Evolutionary conservation across 495 filamentous ascomycete genomes (phyloP).

Genomic region (Aspergillus bertholletiae): DNA sequence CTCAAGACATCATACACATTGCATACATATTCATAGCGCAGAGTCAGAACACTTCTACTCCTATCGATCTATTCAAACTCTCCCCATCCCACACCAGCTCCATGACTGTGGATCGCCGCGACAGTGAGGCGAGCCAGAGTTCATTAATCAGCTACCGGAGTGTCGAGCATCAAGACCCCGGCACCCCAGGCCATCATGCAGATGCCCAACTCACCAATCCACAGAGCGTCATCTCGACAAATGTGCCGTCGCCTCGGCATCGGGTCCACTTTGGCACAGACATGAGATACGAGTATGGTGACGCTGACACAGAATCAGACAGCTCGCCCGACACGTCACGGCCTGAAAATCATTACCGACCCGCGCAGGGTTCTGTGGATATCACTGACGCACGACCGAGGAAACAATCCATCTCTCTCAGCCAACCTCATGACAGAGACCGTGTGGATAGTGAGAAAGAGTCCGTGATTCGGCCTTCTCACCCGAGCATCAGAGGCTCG

Average conservation of each 20-base stretch:
- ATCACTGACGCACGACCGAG: conserved; percentile 7
- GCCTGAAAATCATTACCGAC: neutral
- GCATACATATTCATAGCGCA: too few species aligned
- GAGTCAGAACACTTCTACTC: too few species aligned
- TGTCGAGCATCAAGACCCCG: neutral
- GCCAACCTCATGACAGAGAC: neutral
- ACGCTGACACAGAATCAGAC: neutral
- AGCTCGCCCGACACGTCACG: neutral
- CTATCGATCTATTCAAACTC: neutral
- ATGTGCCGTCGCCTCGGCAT: neutral
- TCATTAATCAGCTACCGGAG: conserved; percentile 10
- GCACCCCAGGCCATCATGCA: neutral
- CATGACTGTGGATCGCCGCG: conserved; percentile 1
- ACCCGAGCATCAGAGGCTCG: neutral
- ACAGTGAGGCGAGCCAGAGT: neutral
- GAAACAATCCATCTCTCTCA: neutral
- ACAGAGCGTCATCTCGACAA: neutral
- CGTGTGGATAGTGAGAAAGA: neutral
- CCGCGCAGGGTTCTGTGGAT: conserved; percentile 2
- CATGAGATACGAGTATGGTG: conserved; percentile 10
- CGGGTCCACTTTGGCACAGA: conserved; percentile 12
- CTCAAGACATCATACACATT: too few species aligned
- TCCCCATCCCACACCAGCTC: neutral
- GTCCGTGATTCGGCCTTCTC: too few species aligned
- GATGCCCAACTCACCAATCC: neutral